Evolutionary conservation across 768 basidiomycete genomes (phyloP).

Genomic region (Mycena haematopus): DNA sequence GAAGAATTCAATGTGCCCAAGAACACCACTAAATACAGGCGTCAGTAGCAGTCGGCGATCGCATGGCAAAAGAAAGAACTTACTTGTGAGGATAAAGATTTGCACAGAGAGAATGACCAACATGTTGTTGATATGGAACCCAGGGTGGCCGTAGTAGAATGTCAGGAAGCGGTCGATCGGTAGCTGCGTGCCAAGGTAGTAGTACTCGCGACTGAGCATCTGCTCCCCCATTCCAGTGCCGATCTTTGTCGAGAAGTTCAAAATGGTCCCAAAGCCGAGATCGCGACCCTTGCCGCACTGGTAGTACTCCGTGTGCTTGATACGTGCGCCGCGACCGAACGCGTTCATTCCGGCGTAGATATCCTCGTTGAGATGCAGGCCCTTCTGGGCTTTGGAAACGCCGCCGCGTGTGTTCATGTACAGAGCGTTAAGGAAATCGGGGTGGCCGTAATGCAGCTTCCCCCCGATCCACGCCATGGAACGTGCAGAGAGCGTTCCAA

Average conservation of each 20-base stretch:
- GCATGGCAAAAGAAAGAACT: slow-evolving; percentile 39
- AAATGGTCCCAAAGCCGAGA: slow-evolving; percentile 97
- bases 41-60: background rate
- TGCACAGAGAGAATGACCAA: slow-evolving; percentile 97
- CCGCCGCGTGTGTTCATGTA: slow-evolving; percentile 99
- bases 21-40: slow-evolving; percentile 77
- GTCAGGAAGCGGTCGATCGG: slow-evolving; percentile 99
- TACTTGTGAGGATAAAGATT: slow-evolving; percentile 90
- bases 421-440: slow-evolving; percentile 96
- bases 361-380: slow-evolving; percentile 98
- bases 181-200: slow-evolving; percentile 97
- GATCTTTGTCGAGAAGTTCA: slow-evolving; percentile 99
- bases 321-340: slow-evolving; percentile 93
- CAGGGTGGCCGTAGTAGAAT: slow-evolving; percentile 99
- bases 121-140: slow-evolving; percentile 99
- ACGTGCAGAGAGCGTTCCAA: slow-evolving; percentile 96
- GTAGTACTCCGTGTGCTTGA: slow-evolving; percentile 99
- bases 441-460: slow-evolving; percentile 98
- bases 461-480: slow-evolving; percentile 98
- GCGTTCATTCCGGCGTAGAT: slow-evolving; percentile 99
- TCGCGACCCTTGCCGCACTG: slow-evolving; percentile 99
- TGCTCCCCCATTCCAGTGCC: slow-evolving; percentile 99
- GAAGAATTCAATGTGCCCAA: slow-evolving; percentile 90
- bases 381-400: slow-evolving; percentile 99
- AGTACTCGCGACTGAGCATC: slow-evolving; percentile 98